These are phyloP conservation scores for Schrenkiella parvula DNA, from an alignment of 345 rosid species.

Conservation along the genomic window DNA sequence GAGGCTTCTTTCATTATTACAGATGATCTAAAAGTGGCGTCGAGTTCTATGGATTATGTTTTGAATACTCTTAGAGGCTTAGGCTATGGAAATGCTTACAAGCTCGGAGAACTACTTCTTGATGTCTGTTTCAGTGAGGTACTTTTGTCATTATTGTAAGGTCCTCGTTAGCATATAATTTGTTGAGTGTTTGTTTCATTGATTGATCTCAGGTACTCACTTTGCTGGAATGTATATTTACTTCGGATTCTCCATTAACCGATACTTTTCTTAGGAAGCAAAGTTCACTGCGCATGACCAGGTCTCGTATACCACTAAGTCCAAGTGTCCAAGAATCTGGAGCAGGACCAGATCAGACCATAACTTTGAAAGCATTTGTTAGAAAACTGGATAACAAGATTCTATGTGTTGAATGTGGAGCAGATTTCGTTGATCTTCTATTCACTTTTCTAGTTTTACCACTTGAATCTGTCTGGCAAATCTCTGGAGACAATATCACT, in stretches of 20 bases:
- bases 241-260: constrained; percentile 16
- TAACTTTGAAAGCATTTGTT: not conserved
- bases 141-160: too few relatives aligned
- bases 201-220: not conserved
- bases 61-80: not conserved
- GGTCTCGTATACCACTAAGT: not conserved
- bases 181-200: not conserved
- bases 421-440: constrained; percentile 9
- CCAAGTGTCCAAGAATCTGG: not conserved
- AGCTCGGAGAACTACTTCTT: constrained; percentile 5
- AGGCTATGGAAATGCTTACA: not conserved
- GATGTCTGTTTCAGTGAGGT: constrained; percentile 4
- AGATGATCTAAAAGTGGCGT: not conserved
- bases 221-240: not conserved
- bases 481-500: not conserved
- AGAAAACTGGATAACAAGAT: not conserved
- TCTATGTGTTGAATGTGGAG: not conserved
- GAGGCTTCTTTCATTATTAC: not conserved
- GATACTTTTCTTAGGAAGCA: constrained; percentile 15
- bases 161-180: too few relatives aligned
- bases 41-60: not conserved
- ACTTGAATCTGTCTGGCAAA: not conserved
- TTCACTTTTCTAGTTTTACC: constrained; percentile 4
- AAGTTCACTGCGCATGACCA: not conserved
- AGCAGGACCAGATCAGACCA: not conserved